A percentile compares a stretch with the other conserved stretches of the same genome.
These are phyloP conservation scores for Zygosaccharomyces bailii DNA, from an alignment of 805 yeast species.

Conservation along the genomic window DNA sequence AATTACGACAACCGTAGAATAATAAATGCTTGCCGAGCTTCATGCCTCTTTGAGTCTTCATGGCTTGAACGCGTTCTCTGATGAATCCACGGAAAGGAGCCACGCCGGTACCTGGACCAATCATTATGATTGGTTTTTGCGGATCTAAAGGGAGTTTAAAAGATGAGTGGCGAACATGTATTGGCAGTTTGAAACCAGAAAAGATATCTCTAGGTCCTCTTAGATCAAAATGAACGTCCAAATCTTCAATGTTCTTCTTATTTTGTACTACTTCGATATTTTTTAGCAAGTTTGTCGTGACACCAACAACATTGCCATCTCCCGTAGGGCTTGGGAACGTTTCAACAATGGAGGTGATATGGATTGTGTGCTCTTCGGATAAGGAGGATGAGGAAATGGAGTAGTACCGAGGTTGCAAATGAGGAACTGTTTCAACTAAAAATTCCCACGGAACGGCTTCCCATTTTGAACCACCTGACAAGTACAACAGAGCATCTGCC, in stretches of 20 bases:
- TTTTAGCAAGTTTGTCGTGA: constrained; percentile 82
- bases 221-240: constrained; percentile 60
- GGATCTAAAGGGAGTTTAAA: constrained; percentile 90
- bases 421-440: constrained; percentile 74
- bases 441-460: constrained; percentile 74
- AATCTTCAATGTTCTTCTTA: constrained; percentile 35
- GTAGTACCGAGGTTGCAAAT: constrained; percentile 90
- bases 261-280: constrained; percentile 63
- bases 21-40: constrained; percentile 69
- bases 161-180: constrained; percentile 91
- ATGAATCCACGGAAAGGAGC: constrained; percentile 97
- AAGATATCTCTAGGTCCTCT: constrained; percentile 72
- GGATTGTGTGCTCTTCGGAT: constrained; percentile 68
- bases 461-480: constrained; percentile 74
- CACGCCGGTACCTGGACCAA: constrained; percentile 98
- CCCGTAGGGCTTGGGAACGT: constrained; percentile 39
- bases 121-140: constrained; percentile 76
- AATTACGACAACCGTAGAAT: constrained; percentile 83
- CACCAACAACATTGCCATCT: constrained; percentile 54
- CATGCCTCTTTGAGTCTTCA: constrained; percentile 38
- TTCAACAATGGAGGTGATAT: constrained; percentile 92
- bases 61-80: constrained; percentile 72
- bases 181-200: constrained; percentile 60
- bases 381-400: constrained; percentile 90
- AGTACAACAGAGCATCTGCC: constrained; percentile 63